Evolutionary conservation across 345 rosid species (phyloP).

Genomic region (Toxicodendron radicans): DNA sequence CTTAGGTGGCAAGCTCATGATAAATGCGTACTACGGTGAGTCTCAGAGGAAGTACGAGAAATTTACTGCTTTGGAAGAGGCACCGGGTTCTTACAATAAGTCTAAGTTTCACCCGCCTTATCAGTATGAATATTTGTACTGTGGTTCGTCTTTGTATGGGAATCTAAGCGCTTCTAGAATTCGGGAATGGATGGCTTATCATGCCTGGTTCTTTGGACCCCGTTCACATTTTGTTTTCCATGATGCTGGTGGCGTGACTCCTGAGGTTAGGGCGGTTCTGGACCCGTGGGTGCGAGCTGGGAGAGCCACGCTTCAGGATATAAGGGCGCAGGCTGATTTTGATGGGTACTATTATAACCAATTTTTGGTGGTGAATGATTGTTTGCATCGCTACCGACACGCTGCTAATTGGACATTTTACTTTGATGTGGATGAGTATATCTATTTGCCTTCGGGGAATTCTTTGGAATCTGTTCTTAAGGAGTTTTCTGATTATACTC

Average conservation of each 20-base stretch:
- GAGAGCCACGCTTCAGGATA: conserved; percentile 75
- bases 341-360: conserved; percentile 90
- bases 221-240: conserved; percentile 84
- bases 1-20: conserved; percentile 65
- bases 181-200: conserved; percentile 93
- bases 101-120: conserved; percentile 54
- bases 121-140: conserved; percentile 72
- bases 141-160: conserved; percentile 84
- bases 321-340: conserved; percentile 54
- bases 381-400: conserved; percentile 63
- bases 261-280: conserved; percentile 58
- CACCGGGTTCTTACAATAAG: conserved; percentile 53
- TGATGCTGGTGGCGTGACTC: conserved; percentile 77
- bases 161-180: conserved; percentile 64
- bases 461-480: conserved; percentile 56
- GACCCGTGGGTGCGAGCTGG: conserved; percentile 82
- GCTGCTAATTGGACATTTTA: conserved; percentile 82
- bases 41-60: conserved; percentile 54
- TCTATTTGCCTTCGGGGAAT: conserved; percentile 56
- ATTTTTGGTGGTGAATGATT: conserved; percentile 83
- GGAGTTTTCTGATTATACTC: conserved; percentile 59
- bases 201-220: conserved; percentile 85
- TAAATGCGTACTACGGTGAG: conserved; percentile 63
- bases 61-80: conserved; percentile 57
- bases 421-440: conserved; percentile 90